Conservation (phyloP, 2,329 filamentous ascomycete genomes). For the Akanthomyces muscarius region DNA sequence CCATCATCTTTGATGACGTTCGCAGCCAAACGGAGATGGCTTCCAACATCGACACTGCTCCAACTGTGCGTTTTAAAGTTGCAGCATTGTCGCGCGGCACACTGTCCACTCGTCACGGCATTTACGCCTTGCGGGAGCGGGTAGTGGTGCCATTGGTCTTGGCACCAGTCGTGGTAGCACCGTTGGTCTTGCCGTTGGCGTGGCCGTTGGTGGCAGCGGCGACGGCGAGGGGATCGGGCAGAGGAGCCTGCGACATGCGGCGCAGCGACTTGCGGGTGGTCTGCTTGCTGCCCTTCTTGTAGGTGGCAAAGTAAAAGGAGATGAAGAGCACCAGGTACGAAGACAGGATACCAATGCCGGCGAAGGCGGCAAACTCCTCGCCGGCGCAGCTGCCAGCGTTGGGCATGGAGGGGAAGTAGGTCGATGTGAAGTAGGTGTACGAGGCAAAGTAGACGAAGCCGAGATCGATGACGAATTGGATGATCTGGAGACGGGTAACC, state of each 20-base stretch:
- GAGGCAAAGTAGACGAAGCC: conserved; percentile 98
- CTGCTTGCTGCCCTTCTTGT: conserved; percentile 80
- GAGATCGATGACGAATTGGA: conserved; percentile 95
- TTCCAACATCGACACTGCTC: neutral
- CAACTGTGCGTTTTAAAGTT: neutral
- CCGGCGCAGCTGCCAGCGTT: conserved; percentile 84
- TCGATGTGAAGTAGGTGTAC: conserved; percentile 96
- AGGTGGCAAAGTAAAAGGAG: conserved; percentile 96
- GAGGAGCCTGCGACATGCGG: conserved; percentile 60
- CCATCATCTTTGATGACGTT: neutral
- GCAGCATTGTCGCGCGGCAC: neutral
- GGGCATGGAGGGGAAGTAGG: conserved; percentile 82
- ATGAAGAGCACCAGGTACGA: conserved; percentile 98
- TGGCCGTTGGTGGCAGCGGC: conserved; percentile 50
- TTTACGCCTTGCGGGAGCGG: conserved; percentile 64
- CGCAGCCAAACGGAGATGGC: neutral
- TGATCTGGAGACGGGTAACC: conserved; percentile 96
- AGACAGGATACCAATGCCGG: conserved; percentile 86
- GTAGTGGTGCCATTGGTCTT: conserved; percentile 59
- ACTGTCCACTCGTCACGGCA: neutral
- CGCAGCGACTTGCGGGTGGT: conserved; percentile 76
- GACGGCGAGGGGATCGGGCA: conserved; percentile 79
- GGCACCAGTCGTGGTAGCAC: conserved; percentile 51
- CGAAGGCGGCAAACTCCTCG: conserved; percentile 93
- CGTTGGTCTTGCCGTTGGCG: conserved; percentile 46